phyloP scores from a whole-genome alignment of 129 eudicot species.

The Pseudognaphalium luteoalbum region DNA sequence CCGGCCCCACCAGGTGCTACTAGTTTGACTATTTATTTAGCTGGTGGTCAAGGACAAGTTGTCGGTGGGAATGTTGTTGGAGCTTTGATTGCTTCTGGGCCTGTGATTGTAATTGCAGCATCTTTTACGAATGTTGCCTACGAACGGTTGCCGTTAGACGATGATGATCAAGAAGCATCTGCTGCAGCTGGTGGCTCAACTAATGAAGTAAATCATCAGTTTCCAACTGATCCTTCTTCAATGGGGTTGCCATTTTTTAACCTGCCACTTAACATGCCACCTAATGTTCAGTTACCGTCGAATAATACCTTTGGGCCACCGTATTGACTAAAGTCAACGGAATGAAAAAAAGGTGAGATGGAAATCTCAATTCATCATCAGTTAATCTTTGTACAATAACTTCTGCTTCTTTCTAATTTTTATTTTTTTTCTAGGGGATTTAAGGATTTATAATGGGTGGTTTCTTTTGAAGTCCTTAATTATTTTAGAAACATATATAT shows the following conservation, averaged over 20 bases:
- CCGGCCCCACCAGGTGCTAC: conserved; percentile 94
- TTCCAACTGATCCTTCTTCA: conserved; percentile 53
- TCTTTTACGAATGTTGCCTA: conserved; percentile 86
- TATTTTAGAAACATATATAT: neutral
- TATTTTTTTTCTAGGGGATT: conserved; percentile 1
- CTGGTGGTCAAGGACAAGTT: conserved; percentile 85
- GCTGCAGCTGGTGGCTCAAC: conserved; percentile 33
- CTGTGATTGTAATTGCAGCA: conserved; percentile 75
- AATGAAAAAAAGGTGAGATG: conserved; percentile 30
- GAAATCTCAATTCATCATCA: conserved; percentile 14
- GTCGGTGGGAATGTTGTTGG: conserved; percentile 82
- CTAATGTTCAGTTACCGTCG: conserved; percentile 51
- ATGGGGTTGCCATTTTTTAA: conserved; percentile 77
- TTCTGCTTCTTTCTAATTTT: conserved; percentile 10
- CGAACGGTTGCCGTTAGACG: conserved; percentile 75
- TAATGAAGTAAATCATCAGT: conserved; percentile 33
- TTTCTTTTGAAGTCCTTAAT: neutral
- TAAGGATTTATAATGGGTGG: neutral
- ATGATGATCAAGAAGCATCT: conserved; percentile 61
- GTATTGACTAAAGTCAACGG: conserved; percentile 30
- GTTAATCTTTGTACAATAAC: conserved; percentile 44
- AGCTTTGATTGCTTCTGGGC: conserved; percentile 71
- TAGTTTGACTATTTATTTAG: conserved; percentile 69
- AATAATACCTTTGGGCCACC: conserved; percentile 29
- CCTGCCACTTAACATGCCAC: conserved; percentile 64